A percentile compares a stretch with the other conserved stretches of the same genome.
phyloP scores from a whole-genome alignment of 768 basidiomycete genomes.

The Ephemerocybe angulata region DNA sequence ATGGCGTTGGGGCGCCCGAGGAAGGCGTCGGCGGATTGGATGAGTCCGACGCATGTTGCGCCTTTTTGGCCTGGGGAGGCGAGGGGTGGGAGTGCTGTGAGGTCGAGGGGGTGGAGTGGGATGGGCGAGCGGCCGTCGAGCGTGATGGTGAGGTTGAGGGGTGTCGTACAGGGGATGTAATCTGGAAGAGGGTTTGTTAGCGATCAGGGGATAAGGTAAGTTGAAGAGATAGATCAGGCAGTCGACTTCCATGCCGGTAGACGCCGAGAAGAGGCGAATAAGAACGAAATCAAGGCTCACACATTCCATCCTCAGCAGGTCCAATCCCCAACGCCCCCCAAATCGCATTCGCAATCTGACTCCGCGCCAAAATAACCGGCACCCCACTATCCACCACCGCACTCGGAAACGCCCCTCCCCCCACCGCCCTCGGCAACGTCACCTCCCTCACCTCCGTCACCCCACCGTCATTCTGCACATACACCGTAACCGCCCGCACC shows the following conservation, averaged over 20 bases:
- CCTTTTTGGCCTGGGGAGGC: slow-evolving; percentile 27
- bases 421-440: slow-evolving; percentile 35
- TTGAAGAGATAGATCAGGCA: not conserved
- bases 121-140: slow-evolving; percentile 55
- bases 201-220: not conserved
- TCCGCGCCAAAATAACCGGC: slow-evolving; percentile 61
- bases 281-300: slow-evolving; percentile 39
- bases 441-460: slow-evolving; percentile 37
- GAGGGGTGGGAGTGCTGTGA: slow-evolving; percentile 46
- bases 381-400: slow-evolving; percentile 75
- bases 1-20: slow-evolving; percentile 35
- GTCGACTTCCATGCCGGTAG: too few species aligned
- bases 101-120: slow-evolving; percentile 71
- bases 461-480: too few species aligned
- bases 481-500: slow-evolving; percentile 59
- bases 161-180: slow-evolving; percentile 68
- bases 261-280: not conserved
- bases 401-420: slow-evolving; percentile 46
- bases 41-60: slow-evolving; percentile 58
- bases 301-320: slow-evolving; percentile 58
- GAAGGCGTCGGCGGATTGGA: slow-evolving; percentile 49
- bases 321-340: slow-evolving; percentile 69
- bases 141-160: slow-evolving; percentile 67
- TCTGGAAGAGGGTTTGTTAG: slow-evolving; percentile 36
- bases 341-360: slow-evolving; percentile 63